These are phyloP conservation scores for Coleophoma eucalyptorum DNA, from an alignment of 2,329 filamentous ascomycete genomes.

Conservation along the genomic window DNA sequence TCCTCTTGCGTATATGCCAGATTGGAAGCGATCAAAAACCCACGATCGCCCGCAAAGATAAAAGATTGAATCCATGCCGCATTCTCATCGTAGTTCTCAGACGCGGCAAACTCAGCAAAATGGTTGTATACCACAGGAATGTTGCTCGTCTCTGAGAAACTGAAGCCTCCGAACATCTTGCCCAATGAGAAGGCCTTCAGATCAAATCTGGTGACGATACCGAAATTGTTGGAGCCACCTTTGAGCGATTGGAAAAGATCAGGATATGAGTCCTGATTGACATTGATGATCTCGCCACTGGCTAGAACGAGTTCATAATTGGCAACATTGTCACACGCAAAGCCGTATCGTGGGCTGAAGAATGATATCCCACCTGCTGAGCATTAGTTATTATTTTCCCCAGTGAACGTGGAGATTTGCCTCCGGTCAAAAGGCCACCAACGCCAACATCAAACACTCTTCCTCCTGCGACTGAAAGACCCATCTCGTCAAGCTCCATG, in stretches of 20 bases:
- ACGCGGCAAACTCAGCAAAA: slow-evolving; percentile 2
- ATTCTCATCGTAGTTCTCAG: slow-evolving; percentile 4
- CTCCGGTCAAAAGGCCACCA: slow-evolving; percentile 31
- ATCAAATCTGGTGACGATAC: slow-evolving; percentile 18
- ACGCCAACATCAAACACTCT: slow-evolving; percentile 31
- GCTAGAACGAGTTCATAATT: slow-evolving; percentile 36
- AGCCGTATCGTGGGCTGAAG: slow-evolving; percentile 8
- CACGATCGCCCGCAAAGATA: background rate
- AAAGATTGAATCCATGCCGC: slow-evolving; percentile 6
- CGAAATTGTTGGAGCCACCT: slow-evolving; percentile 24
- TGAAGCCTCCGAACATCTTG: slow-evolving; percentile 7
- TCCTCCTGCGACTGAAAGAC: slow-evolving; percentile 30
- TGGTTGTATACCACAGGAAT: slow-evolving; percentile 1
- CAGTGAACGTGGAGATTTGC: slow-evolving; percentile 1
- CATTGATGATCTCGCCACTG: background rate
- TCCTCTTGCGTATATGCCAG: slow-evolving; percentile 6
- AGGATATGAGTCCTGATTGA: background rate
- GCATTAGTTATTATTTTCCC: background rate
- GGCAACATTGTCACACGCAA: slow-evolving; percentile 1
- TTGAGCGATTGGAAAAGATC: slow-evolving; percentile 24
- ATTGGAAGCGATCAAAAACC: background rate
- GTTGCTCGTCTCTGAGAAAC: background rate
- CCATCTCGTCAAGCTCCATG: slow-evolving; percentile 23
- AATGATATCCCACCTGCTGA: slow-evolving; percentile 7
- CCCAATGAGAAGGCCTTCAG: slow-evolving; percentile 4